These are phyloP conservation scores for Elongisporangium anandrum DNA, from an alignment of 352 stramenopile species.

Conservation along the genomic window DNA sequence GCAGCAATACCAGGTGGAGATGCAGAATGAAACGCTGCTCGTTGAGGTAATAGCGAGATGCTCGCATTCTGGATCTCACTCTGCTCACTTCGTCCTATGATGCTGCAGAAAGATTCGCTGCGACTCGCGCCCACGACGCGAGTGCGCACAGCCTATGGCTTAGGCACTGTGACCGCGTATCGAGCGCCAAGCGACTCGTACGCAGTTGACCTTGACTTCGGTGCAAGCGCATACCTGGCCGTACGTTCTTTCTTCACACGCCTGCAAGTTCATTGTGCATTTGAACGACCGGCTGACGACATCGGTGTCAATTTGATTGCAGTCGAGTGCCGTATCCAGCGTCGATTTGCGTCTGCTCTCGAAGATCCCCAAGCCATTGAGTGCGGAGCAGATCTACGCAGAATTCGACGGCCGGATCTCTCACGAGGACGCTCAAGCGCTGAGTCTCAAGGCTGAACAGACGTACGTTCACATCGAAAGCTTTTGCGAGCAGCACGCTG, in stretches of 20 bases:
- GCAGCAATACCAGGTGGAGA: slow-evolving; percentile 11
- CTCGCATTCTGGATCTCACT: not conserved
- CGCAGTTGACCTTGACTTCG: slow-evolving; percentile 24
- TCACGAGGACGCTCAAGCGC: slow-evolving; percentile 42
- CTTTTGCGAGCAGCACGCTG: slow-evolving; percentile 67
- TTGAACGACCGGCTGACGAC: too few relatives aligned
- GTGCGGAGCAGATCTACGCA: slow-evolving; percentile 49
- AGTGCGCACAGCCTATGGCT: slow-evolving; percentile 18
- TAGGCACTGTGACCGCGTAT: slow-evolving; percentile 19
- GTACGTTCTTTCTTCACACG: not conserved
- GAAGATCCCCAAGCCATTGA: slow-evolving; percentile 66
- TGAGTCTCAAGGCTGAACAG: slow-evolving; percentile 45
- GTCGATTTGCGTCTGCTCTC: slow-evolving; percentile 65
- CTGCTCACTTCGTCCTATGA: slow-evolving; percentile 1
- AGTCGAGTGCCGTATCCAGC: slow-evolving; percentile 42
- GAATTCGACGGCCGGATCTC: slow-evolving; percentile 70
- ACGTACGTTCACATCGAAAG: slow-evolving; percentile 50
- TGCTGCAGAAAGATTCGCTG: slow-evolving; percentile 19
- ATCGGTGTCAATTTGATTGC: slow-evolving; percentile 11
- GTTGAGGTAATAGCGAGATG: not conserved
- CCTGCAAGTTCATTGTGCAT: too few relatives aligned
- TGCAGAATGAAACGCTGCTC: slow-evolving; percentile 3
- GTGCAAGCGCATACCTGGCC: slow-evolving; percentile 15
- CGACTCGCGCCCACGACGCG: slow-evolving; percentile 21
- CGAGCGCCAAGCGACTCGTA: slow-evolving; percentile 25